Percentiles rank a stretch among this genome's conserved stretches.
Evolutionary conservation across 1,139 yeast genomes (phyloP).

Genomic region (Diutina rugosa): DNA sequence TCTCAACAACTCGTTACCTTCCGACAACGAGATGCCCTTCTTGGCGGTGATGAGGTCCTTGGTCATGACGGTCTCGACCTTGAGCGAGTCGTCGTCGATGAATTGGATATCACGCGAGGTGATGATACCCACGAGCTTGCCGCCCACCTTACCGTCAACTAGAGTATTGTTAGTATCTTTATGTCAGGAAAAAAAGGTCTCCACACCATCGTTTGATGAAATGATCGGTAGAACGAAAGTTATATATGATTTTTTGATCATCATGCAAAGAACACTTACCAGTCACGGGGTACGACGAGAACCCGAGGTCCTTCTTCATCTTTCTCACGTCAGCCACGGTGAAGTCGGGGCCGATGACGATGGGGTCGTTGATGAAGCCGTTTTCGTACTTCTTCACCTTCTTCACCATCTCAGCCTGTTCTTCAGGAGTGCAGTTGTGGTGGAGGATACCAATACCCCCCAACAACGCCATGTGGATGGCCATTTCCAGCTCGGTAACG

Average conservation of each 20-base stretch:
- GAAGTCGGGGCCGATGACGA: slow-evolving; percentile 61
- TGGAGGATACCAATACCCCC: slow-evolving; percentile 99
- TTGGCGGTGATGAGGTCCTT: slow-evolving; percentile 74
- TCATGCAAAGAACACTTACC: slow-evolving; percentile 69
- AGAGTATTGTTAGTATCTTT: slow-evolving; percentile 14
- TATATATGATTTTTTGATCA: slow-evolving; percentile 46
- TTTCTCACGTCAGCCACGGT: slow-evolving; percentile 75
- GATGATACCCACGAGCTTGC: slow-evolving; percentile 86
- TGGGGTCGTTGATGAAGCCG: slow-evolving; percentile 93
- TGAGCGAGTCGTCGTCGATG: slow-evolving; percentile 56
- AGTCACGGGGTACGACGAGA: slow-evolving; percentile 97
- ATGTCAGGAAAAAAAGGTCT: slow-evolving; percentile 36
- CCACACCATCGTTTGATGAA: slow-evolving; percentile 98
- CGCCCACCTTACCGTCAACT: slow-evolving; percentile 82
- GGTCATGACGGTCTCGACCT: slow-evolving; percentile 79
- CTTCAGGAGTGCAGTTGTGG: slow-evolving; percentile 93
- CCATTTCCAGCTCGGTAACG: slow-evolving; percentile 95
- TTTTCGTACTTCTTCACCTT: slow-evolving; percentile 95
- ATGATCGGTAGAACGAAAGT: slow-evolving; percentile 99
- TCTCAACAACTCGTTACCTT: slow-evolving; percentile 86
- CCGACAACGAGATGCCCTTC: slow-evolving; percentile 65
- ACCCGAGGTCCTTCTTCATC: slow-evolving; percentile 67
- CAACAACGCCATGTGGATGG: slow-evolving; percentile 93
- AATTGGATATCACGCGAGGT: slow-evolving; percentile 97
- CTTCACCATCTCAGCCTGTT: slow-evolving; percentile 96